These are phyloP conservation scores for Penicillium atrosanguineum DNA, from an alignment of 495 filamentous ascomycete species.

Conservation along the genomic window DNA sequence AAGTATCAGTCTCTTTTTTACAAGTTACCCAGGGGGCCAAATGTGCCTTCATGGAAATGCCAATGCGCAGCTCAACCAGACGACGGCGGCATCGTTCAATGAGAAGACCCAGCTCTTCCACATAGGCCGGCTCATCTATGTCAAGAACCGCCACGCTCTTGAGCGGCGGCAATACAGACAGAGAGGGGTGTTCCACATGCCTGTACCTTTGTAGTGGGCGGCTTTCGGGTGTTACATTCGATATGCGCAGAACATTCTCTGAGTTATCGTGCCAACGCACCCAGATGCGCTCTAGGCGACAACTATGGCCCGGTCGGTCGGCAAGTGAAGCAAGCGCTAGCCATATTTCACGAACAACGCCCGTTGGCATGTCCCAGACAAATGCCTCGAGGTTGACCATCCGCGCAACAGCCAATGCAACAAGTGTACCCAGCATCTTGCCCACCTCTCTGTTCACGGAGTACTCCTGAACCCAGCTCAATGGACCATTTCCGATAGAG, in stretches of 20 bases:
- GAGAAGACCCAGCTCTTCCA: constrained; percentile 84
- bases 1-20: constrained; percentile 35
- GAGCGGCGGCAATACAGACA: constrained; percentile 80
- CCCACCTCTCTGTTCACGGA: constrained; percentile 84
- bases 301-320: constrained; percentile 56
- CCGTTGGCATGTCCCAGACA: constrained; percentile 95
- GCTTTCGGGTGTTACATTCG: background rate
- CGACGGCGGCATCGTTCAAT: constrained; percentile 68
- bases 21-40: constrained; percentile 53
- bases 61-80: constrained; percentile 75
- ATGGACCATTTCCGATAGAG: constrained; percentile 83
- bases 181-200: constrained; percentile 77
- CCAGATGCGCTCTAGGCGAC: constrained; percentile 77
- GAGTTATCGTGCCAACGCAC: constrained; percentile 88
- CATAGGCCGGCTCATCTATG: constrained; percentile 82
- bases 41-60: constrained; percentile 63
- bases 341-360: constrained; percentile 84
- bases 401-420: constrained; percentile 78
- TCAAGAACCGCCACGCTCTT: constrained; percentile 81
- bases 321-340: constrained; percentile 75
- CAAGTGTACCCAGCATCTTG: constrained; percentile 89
- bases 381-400: constrained; percentile 92
- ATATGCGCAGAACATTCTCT: constrained; percentile 35
- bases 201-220: constrained; percentile 37
- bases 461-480: constrained; percentile 83